phyloP scores from a whole-genome alignment of 257 asterid genomes.

The Petunia axillaris region DNA sequence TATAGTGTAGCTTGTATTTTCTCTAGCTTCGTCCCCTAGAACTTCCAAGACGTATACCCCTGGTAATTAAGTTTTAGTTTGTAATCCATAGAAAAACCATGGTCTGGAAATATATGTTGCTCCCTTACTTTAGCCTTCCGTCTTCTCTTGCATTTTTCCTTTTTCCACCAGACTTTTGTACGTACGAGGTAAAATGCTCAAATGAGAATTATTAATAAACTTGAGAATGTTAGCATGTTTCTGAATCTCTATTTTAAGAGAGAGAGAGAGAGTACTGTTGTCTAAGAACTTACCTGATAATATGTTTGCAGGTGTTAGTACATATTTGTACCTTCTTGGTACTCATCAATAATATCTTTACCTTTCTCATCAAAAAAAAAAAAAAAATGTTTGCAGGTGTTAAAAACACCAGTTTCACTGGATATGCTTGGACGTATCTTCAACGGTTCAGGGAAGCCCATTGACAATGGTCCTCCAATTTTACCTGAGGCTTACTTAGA shows the following conservation, averaged over 20 bases:
- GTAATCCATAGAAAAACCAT: neutral
- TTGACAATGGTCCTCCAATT: slow-evolving; percentile 98
- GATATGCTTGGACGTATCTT: slow-evolving; percentile 65
- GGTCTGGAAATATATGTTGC: neutral
- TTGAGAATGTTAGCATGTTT: neutral
- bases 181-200: neutral
- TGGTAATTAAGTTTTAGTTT: neutral
- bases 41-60: neutral
- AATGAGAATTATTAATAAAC: neutral
- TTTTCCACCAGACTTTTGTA: neutral
- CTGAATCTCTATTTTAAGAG: neutral
- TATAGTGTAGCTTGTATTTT: slow-evolving; percentile 28
- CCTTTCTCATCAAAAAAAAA: too few species aligned
- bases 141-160: slow-evolving; percentile 8
- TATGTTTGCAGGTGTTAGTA: too few species aligned
- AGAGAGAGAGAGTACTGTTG: neutral
- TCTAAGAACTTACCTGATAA: too few species aligned
- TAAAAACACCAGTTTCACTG: slow-evolving; percentile 58
- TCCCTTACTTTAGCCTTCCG: neutral
- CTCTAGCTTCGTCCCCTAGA: neutral
- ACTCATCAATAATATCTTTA: too few species aligned
- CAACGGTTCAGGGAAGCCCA: slow-evolving; percentile 76
- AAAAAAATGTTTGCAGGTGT: slow-evolving; percentile 36
- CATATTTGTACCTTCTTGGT: too few species aligned
- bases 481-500: slow-evolving; percentile 99